Conservation (phyloP, 805 yeast genomes). For the Lipomyces spencermartinsiae region DNA sequence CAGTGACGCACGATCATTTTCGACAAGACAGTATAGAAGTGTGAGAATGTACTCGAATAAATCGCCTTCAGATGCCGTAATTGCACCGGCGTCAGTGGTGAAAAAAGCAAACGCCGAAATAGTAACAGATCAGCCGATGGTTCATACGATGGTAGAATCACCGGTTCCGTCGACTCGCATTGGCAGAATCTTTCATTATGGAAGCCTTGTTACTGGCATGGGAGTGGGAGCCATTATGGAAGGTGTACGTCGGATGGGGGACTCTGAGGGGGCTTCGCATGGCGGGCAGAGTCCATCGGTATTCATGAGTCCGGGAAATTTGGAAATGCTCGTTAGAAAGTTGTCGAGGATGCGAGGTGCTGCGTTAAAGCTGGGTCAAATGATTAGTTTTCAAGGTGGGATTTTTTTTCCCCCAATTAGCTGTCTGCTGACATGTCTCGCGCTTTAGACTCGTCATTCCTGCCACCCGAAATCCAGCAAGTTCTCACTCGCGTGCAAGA, state of each 20-base stretch:
- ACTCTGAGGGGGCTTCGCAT: constrained; percentile 37
- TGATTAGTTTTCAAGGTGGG: constrained; percentile 82
- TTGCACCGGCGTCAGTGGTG: background rate
- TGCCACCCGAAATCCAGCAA: constrained; percentile 81
- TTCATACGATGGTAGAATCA: constrained; percentile 48
- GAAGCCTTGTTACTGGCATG: constrained; percentile 88
- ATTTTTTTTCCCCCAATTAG: background rate
- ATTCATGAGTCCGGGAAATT: constrained; percentile 78
- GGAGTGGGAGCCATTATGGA: constrained; percentile 84
- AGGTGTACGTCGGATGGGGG: constrained; percentile 69
- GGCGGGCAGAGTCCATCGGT: constrained; percentile 53
- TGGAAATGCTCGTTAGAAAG: constrained; percentile 86
- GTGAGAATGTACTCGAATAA: background rate
- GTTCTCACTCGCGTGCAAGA: constrained; percentile 86
- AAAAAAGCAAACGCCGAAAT: constrained; percentile 9
- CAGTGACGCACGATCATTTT: background rate
- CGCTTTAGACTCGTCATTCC: constrained; percentile 26
- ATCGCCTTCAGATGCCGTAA: background rate
- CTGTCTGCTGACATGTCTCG: background rate
- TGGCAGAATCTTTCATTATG: constrained; percentile 92
- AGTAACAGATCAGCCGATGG: constrained; percentile 6
- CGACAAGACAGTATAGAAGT: constrained; percentile 11
- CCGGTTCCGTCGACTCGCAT: constrained; percentile 86
- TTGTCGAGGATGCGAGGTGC: constrained; percentile 98
- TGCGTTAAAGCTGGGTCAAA: constrained; percentile 95